Conservation (phyloP, 345 rosid genomes). For the Boechera divaricarpa region DNA sequence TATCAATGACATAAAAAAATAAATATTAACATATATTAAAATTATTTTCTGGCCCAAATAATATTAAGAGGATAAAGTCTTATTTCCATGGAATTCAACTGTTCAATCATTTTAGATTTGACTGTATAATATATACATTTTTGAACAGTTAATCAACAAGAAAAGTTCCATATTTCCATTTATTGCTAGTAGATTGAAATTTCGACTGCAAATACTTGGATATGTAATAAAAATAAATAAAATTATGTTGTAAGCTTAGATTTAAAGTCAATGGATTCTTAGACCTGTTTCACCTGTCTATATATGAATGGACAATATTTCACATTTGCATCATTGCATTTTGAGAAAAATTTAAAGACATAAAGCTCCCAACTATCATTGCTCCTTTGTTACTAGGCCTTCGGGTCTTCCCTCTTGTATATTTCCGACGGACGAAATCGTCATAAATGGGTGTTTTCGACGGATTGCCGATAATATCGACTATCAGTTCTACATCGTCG, state of each 20-base stretch:
- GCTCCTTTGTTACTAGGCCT: background rate
- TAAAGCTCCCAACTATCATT: background rate
- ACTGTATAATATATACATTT: background rate
- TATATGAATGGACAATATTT: background rate
- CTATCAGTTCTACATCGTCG: no score
- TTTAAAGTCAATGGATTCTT: constrained; percentile 11
- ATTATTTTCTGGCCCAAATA: no score
- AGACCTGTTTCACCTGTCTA: constrained; percentile 6
- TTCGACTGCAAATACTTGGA: background rate
- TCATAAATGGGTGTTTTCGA: no score
- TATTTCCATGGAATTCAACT: background rate
- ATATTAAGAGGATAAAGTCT: no score
- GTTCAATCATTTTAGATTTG: constrained; percentile 7
- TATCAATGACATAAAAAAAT: no score
- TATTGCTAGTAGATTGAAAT: background rate
- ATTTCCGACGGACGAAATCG: no score
- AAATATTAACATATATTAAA: no score
- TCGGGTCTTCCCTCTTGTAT: background rate
- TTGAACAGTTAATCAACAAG: constrained; percentile 13
- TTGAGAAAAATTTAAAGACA: background rate
- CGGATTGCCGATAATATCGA: no score
- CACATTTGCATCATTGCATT: constrained; percentile 1
- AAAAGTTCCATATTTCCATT: background rate
- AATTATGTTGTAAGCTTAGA: background rate
- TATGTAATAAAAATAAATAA: background rate